Conservation (phyloP, 2,329 filamentous ascomycete species). For the Lachnellula hyalina region DNA sequence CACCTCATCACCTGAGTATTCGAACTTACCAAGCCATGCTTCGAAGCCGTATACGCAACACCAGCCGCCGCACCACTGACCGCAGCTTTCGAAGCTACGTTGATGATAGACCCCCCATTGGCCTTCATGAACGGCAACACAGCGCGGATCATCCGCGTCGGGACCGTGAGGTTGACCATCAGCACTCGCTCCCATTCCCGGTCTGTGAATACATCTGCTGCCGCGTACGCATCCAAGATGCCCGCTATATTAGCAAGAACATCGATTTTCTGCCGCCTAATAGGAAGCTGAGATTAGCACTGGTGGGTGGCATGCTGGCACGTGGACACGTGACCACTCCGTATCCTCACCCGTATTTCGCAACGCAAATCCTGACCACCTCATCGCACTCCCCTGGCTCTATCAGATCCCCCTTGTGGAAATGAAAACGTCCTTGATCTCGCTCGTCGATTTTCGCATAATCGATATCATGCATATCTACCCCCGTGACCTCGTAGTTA, state of each 20-base stretch:
- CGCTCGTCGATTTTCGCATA: conserved; percentile 21
- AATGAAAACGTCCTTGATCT: conserved; percentile 28
- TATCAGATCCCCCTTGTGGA: conserved; percentile 31
- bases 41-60: conserved; percentile 41
- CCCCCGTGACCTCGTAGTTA: conserved; percentile 31
- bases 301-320: neutral
- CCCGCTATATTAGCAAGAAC: conserved; percentile 42
- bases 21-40: conserved; percentile 37
- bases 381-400: conserved; percentile 30
- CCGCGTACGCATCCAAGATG: conserved; percentile 38
- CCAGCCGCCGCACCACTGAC: conserved; percentile 36
- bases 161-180: conserved; percentile 39
- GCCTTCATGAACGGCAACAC: conserved; percentile 38
- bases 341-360: conserved; percentile 23
- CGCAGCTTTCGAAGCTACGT: conserved; percentile 35
- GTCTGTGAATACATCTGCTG: conserved; percentile 36
- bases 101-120: conserved; percentile 38
- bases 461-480: conserved; percentile 31
- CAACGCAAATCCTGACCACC: conserved; percentile 29
- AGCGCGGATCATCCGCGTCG: conserved; percentile 40
- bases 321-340: neutral
- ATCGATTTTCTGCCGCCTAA: conserved; percentile 30
- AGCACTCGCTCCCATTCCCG: conserved; percentile 37
- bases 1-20: neutral
- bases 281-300: neutral